These are phyloP conservation scores for Cutaneotrichosporon arboriforme DNA, from an alignment of 1,284 basidiomycete genomes.

Conservation along the genomic window DNA sequence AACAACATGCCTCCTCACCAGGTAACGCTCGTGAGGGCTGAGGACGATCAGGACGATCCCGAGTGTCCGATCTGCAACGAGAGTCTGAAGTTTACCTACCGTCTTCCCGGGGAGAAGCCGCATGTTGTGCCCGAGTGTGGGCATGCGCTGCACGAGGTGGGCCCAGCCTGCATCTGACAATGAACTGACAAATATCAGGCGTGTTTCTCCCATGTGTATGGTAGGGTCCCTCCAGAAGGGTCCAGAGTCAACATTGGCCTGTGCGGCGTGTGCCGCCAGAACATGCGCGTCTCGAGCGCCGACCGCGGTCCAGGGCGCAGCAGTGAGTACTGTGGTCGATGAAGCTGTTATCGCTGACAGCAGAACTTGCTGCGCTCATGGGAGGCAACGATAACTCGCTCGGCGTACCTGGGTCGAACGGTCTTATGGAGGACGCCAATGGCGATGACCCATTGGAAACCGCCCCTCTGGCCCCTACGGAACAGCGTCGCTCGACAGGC, in stretches of 20 bases:
- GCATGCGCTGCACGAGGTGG: slow-evolving; percentile 89
- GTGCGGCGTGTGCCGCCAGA: slow-evolving; percentile 90
- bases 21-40: slow-evolving; percentile 36
- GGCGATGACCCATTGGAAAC: no score
- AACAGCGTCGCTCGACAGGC: not conserved
- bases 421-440: no score
- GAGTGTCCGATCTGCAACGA: slow-evolving; percentile 48
- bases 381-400: slow-evolving; percentile 51
- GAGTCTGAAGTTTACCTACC: slow-evolving; percentile 40
- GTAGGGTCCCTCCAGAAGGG: slow-evolving; percentile 64
- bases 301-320: slow-evolving; percentile 73
- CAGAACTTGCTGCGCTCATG: slow-evolving; percentile 87
- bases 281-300: slow-evolving; percentile 71
- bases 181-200: slow-evolving; percentile 54
- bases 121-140: slow-evolving; percentile 95
- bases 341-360: not conserved
- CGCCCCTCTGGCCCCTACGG: no score
- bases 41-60: slow-evolving; percentile 34
- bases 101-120: slow-evolving; percentile 85
- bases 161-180: slow-evolving; percentile 28
- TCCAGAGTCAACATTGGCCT: slow-evolving; percentile 76
- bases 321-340: slow-evolving; percentile 57
- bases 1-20: slow-evolving; percentile 26
- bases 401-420: no score
- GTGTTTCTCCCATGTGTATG: slow-evolving; percentile 93